Evolutionary conservation across 805 yeast species (phyloP).

Genomic region (Saturnispora dispora): DNA sequence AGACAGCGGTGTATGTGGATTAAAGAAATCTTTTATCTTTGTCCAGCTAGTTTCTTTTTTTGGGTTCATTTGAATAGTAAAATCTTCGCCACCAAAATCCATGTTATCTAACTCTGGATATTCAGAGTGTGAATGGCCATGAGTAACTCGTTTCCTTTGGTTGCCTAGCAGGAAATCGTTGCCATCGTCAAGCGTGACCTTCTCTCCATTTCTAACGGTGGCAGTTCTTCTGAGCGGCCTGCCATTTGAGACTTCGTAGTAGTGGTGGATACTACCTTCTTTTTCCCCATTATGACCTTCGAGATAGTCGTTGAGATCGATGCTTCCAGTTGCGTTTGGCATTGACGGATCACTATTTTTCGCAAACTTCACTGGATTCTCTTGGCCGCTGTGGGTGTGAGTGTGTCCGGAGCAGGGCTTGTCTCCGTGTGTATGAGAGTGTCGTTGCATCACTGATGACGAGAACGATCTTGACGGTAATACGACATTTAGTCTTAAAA

Average conservation of each 20-base stretch:
- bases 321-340: not conserved
- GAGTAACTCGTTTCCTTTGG: conserved; percentile 15
- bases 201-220: conserved; percentile 8
- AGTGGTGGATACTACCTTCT: conserved; percentile 13
- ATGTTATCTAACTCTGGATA: conserved; percentile 22
- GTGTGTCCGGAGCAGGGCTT: conserved; percentile 6
- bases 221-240: conserved; percentile 8
- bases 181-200: not conserved
- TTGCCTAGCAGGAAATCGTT: conserved; percentile 5
- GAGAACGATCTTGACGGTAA: not conserved
- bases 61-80: conserved; percentile 18
- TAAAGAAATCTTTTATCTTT: conserved; percentile 26
- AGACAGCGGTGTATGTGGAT: conserved; percentile 29
- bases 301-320: conserved; percentile 2
- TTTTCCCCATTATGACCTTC: not conserved
- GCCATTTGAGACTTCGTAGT: conserved; percentile 9
- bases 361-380: not conserved
- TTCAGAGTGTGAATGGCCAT: conserved; percentile 26
- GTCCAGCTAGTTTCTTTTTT: conserved; percentile 19
- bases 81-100: conserved; percentile 25
- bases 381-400: conserved; percentile 4
- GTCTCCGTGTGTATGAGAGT: conserved; percentile 9
- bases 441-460: not conserved
- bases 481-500: not conserved
- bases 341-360: not conserved